Conservation (phyloP, 306 rosid species). For the Lathyrus tuberosus region DNA sequence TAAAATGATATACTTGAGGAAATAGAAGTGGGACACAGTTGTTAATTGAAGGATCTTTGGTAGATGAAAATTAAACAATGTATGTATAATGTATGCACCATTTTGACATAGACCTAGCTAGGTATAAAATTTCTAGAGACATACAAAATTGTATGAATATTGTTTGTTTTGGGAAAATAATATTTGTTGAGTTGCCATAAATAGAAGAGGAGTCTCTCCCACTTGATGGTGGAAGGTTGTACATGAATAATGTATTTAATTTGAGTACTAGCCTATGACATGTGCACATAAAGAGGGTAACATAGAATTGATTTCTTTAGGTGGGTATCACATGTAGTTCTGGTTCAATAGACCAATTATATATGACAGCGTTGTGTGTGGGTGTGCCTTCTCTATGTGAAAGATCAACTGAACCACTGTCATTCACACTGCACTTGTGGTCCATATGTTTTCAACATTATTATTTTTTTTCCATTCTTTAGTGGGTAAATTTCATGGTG, state of each 20-base stretch:
- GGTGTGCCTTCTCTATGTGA: constrained; percentile 33
- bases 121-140: neutral
- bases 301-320: constrained; percentile 45
- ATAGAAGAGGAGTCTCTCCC: constrained; percentile 39
- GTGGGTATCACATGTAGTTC: constrained; percentile 44
- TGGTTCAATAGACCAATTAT: constrained; percentile 36
- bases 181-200: constrained; percentile 37
- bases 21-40: constrained; percentile 33
- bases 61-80: constrained; percentile 22
- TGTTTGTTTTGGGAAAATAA: no score
- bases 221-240: constrained; percentile 42
- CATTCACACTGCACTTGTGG: constrained; percentile 42
- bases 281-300: constrained; percentile 34
- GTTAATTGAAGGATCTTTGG: constrained; percentile 18
- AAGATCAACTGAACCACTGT: constrained; percentile 24
- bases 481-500: neutral
- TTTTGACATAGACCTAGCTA: constrained; percentile 5
- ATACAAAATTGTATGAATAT: no score
- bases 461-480: constrained; percentile 13
- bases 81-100: neutral
- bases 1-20: constrained; percentile 13
- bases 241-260: neutral
- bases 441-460: constrained; percentile 30
- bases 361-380: constrained; percentile 41
- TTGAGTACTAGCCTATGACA: constrained; percentile 22